Percentiles rank a stretch among this genome's conserved stretches.
These are phyloP conservation scores for Nakazawaea populi DNA, from an alignment of 805 yeast genomes.

Conservation along the genomic window DNA sequence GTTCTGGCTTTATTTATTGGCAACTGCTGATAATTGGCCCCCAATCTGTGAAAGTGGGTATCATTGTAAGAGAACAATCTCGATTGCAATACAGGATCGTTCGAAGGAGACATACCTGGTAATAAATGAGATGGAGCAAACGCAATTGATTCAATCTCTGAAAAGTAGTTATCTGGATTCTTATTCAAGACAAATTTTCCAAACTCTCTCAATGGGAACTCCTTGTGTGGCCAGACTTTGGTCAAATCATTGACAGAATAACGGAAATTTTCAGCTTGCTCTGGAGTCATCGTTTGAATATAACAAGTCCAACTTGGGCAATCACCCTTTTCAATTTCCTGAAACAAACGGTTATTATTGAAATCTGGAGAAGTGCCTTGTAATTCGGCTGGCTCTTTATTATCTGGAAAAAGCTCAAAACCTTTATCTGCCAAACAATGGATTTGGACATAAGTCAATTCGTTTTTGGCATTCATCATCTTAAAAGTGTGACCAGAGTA, in stretches of 20 bases:
- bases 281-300: constrained; percentile 54
- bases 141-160: constrained; percentile 49
- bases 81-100: constrained; percentile 73
- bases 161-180: constrained; percentile 50
- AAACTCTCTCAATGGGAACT: constrained; percentile 49
- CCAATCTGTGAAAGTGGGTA: constrained; percentile 73
- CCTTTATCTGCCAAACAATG: constrained; percentile 50
- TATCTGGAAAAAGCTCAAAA: constrained; percentile 34
- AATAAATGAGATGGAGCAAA: constrained; percentile 70
- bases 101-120: constrained; percentile 71
- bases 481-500: constrained; percentile 64
- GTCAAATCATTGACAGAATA: constrained; percentile 49
- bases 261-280: constrained; percentile 45
- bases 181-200: constrained; percentile 50
- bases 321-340: constrained; percentile 41
- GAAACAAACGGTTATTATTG: constrained; percentile 32
- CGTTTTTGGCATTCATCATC: constrained; percentile 45
- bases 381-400: constrained; percentile 35
- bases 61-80: constrained; percentile 73
- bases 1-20: constrained; percentile 51
- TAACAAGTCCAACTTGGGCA: constrained; percentile 46
- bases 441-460: constrained; percentile 49
- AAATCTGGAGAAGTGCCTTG: constrained; percentile 48
- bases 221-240: constrained; percentile 52
- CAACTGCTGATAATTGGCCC: constrained; percentile 59